Percentiles rank a stretch among this genome's conserved stretches.
These are phyloP conservation scores for Dioscorea cayenensis DNA, from an alignment of 116 monocot species.

Conservation along the genomic window DNA sequence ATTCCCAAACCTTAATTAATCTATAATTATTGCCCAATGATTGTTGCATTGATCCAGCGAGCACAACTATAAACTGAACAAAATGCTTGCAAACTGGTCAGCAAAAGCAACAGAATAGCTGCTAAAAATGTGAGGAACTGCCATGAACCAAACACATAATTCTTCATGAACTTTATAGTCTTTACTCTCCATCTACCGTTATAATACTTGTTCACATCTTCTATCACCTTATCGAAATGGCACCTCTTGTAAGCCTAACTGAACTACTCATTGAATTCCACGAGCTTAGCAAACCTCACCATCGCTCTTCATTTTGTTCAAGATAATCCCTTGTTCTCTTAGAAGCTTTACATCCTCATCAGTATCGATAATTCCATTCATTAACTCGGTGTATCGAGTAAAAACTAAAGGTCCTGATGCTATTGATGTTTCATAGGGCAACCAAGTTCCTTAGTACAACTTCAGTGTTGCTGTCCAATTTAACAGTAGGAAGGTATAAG, in stretches of 20 bases:
- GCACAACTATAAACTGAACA: no score
- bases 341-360: conserved; percentile 57
- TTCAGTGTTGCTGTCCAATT: conserved; percentile 40
- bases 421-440: conserved; percentile 56
- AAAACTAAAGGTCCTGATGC: conserved; percentile 41
- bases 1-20: no score
- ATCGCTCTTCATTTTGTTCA: conserved; percentile 61
- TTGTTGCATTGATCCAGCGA: conserved; percentile 12
- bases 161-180: conserved; percentile 30
- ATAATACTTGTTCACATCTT: conserved; percentile 55
- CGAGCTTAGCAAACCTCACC: conserved; percentile 38
- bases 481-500: conserved; percentile 31
- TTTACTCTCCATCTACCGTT: conserved; percentile 45
- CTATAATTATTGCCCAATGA: no score
- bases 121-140: conserved; percentile 31
- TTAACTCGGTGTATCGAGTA: conserved; percentile 68
- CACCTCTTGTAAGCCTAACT: conserved; percentile 47
- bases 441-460: conserved; percentile 43
- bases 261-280: conserved; percentile 81
- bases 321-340: conserved; percentile 30
- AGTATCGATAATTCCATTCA: no score
- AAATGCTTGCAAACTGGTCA: conserved; percentile 42
- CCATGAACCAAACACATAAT: conserved; percentile 44
- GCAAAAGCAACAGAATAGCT: conserved; percentile 24
- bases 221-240: conserved; percentile 42